These are phyloP conservation scores for Bipolaris cookei DNA, from an alignment of 2,329 filamentous ascomycete genomes.

Conservation along the genomic window DNA sequence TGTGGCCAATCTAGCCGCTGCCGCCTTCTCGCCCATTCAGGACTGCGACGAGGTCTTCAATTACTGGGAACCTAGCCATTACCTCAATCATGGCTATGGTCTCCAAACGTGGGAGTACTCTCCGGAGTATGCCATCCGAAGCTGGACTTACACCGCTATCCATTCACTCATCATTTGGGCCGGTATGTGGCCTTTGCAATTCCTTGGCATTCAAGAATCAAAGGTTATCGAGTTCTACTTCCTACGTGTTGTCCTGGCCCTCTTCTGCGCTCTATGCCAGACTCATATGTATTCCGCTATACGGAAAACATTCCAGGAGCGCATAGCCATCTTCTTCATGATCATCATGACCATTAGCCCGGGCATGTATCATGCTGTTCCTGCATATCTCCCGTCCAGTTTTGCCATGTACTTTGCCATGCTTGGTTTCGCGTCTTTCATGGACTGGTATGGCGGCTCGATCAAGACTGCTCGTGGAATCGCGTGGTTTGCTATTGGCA, in stretches of 20 bases:
- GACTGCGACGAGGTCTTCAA: slow-evolving; percentile 99
- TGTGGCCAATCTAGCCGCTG: slow-evolving; percentile 74
- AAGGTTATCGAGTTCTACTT: slow-evolving; percentile 80
- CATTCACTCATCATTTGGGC: slow-evolving; percentile 77
- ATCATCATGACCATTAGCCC: slow-evolving; percentile 77
- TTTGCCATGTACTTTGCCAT: slow-evolving; percentile 96
- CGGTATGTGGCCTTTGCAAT: slow-evolving; percentile 60
- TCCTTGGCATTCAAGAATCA: slow-evolving; percentile 32
- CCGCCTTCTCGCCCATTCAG: slow-evolving; percentile 86
- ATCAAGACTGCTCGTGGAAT: slow-evolving; percentile 82
- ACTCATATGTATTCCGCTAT: slow-evolving; percentile 80
- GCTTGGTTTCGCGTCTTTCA: slow-evolving; percentile 84
- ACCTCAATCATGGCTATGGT: slow-evolving; percentile 88
- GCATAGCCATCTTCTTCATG: slow-evolving; percentile 85
- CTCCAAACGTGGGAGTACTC: slow-evolving; percentile 99
- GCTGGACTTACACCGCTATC: slow-evolving; percentile 86
- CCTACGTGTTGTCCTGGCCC: slow-evolving; percentile 75
- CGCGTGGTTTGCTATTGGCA: slow-evolving; percentile 87
- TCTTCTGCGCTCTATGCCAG: slow-evolving; percentile 80
- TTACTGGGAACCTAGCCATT: slow-evolving; percentile 98
- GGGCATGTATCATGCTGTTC: slow-evolving; percentile 90
- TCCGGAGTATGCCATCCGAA: slow-evolving; percentile 90
- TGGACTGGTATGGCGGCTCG: slow-evolving; percentile 79
- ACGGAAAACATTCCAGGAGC: slow-evolving; percentile 75
- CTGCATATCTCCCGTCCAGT: slow-evolving; percentile 87